Base-by-base conservation (phyloP, 2,329 filamentous ascomycete species). In the Apiospora hydei region DNA sequence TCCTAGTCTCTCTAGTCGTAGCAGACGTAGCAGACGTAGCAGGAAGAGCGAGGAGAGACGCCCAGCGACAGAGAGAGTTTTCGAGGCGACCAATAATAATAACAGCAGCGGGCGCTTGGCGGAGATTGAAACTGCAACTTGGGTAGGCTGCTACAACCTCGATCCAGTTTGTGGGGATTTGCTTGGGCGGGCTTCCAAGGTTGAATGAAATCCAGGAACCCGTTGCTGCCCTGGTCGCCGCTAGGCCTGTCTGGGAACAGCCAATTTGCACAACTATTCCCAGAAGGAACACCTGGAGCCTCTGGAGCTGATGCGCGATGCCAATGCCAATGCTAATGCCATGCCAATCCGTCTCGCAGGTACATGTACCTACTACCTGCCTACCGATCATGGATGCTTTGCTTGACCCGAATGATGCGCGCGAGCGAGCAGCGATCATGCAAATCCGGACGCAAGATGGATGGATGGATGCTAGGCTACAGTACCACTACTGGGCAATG, bases 161-260 rank as follows among this genome's bases (percentile, higher is more conserved):
- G 57, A 64, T 64, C 57, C 57, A 64, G 57, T 64, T 64, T 64
- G 57, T 64, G 57, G 57, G 57, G 57, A 41, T 64, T 64, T 38
- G 57, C 34, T 64, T 41, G 34, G 34, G 30, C 57, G n/a, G 57
- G 57, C 30, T n/a, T 41, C 57, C 57, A 64, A 41, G 57, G 57
- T 64, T 64, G 57, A 64, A 64, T 64, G 34, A 64, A 41, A 64
- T 64, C 57, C 57, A 41, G 57, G 30, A 64, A 64, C 57, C 57
- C 57, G 57, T 64, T 64, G 30, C 34, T 64, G 57, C 41, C 57
- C 57, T 64, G 30, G 57, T 64, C 21, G 3, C n/a, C 57, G 16
- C 57, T 64, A 64, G 10, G 57, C 57, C 57, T 8, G 21, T 41
- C 57, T 64, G 18, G 57, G 57, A 64, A 64, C 57, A 41, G n/a